Evolutionary conservation across 129 eudicot genomes (phyloP).

Genomic region (Silybum marianum): DNA sequence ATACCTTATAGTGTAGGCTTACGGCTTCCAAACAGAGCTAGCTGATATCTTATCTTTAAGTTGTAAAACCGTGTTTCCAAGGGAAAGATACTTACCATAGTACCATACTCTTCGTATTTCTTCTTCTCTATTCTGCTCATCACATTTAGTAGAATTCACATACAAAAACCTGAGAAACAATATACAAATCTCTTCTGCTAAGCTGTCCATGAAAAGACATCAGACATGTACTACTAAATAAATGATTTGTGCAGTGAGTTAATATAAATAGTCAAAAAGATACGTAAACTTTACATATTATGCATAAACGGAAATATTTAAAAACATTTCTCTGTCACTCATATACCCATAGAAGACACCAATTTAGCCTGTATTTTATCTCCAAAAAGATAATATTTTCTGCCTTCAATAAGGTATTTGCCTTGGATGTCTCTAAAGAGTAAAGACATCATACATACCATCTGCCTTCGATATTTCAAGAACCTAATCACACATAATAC

Average conservation of each 20-base stretch:
- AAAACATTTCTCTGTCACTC: not conserved
- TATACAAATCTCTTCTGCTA: not conserved
- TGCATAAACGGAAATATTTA: not conserved
- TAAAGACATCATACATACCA: not conserved
- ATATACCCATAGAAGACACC: not conserved
- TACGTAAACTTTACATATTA: not conserved
- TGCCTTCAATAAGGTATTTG: not conserved
- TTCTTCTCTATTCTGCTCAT: not conserved
- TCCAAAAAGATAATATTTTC: not conserved
- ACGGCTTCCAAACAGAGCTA: not conserved
- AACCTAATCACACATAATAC: not conserved
- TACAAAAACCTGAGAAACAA: not conserved
- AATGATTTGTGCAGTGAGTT: not conserved
- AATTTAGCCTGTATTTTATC: not conserved
- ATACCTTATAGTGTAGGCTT: not conserved
- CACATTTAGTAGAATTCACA: not conserved
- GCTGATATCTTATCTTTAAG: not conserved
- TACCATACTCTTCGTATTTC: not conserved
- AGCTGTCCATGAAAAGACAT: not conserved
- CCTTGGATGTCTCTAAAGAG: not conserved
- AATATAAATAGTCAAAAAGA: not conserved
- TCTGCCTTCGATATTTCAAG: not conserved
- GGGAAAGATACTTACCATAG: not conserved
- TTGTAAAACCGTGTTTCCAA: not conserved
- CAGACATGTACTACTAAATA: not conserved